A percentile compares a stretch with the other conserved stretches of the same genome.
phyloP scores from a whole-genome alignment of 148 eudicot genomes.

The Euryodendron excelsum region DNA sequence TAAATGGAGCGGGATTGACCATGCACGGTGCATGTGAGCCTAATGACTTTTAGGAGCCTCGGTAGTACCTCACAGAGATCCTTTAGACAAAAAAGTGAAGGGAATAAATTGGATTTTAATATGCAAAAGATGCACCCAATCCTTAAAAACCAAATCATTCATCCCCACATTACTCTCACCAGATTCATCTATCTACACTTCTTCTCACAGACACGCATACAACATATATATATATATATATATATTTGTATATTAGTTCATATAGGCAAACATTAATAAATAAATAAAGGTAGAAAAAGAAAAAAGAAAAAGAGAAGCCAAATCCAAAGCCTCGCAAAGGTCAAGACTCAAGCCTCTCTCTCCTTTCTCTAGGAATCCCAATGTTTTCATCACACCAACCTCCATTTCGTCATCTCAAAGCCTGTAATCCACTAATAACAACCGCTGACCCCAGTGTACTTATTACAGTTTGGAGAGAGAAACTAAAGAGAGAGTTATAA shows the following conservation, averaged over 20 bases:
- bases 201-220: background rate
- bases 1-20: background rate
- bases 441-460: conserved; percentile 20
- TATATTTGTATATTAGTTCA: background rate
- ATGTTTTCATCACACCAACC: conserved; percentile 28
- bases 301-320: background rate
- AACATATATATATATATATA: background rate
- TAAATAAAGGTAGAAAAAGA: too few species aligned
- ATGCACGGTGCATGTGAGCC: background rate
- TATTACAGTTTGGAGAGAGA: conserved; percentile 14
- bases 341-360: background rate
- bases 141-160: conserved; percentile 3
- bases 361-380: conserved; percentile 19
- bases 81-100: conserved; percentile 4
- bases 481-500: conserved; percentile 7
- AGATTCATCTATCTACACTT: background rate
- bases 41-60: conserved; percentile 4
- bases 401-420: conserved; percentile 42
- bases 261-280: background rate
- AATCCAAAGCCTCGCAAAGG: background rate
- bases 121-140: background rate
- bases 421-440: conserved; percentile 23
- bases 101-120: background rate
- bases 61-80: background rate
- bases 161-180: background rate